A percentile compares a stretch with the other conserved stretches of the same genome.
These are phyloP conservation scores for Lagerstroemia speciosa DNA, from an alignment of 345 rosid species.

Conservation along the genomic window DNA sequence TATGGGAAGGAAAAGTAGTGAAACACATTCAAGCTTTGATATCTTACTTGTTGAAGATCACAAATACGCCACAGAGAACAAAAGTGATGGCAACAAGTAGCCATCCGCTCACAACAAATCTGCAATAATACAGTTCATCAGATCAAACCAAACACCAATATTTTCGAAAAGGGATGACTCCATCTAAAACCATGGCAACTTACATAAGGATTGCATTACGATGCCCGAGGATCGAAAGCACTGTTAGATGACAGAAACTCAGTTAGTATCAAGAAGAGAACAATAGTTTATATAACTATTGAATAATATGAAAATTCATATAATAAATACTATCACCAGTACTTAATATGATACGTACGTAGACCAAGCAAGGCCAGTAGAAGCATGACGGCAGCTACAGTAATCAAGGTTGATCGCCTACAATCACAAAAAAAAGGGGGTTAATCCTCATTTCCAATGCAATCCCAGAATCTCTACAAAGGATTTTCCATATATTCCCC, in stretches of 20 bases:
- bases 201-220: conserved; percentile 71
- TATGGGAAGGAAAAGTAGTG: background rate
- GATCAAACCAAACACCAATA: background rate
- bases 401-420: conserved; percentile 68
- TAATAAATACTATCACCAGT: background rate
- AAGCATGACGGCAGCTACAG: conserved; percentile 84
- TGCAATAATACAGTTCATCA: conserved; percentile 19
- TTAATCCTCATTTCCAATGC: background rate
- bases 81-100: conserved; percentile 76
- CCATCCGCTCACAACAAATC: conserved; percentile 88
- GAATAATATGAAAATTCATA: background rate
- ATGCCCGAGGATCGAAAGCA: conserved; percentile 59
- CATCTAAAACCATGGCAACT: conserved; percentile 15
- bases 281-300: background rate
- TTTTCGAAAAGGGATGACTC: background rate
- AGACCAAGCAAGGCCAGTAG: conserved; percentile 73
- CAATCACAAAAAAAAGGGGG: conserved; percentile 7
- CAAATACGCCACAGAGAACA: conserved; percentile 72
- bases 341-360: conserved; percentile 38
- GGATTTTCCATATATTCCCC: background rate
- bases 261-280: conserved; percentile 8
- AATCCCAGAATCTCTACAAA: background rate
- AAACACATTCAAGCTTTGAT: conserved; percentile 2
- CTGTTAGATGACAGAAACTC: conserved; percentile 33
- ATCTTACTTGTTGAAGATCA: conserved; percentile 75